A percentile compares a stretch with the other conserved stretches of the same genome.
These are phyloP conservation scores for Phytophthora podocarpi DNA, from an alignment of 352 stramenopile genomes.

Conservation along the genomic window DNA sequence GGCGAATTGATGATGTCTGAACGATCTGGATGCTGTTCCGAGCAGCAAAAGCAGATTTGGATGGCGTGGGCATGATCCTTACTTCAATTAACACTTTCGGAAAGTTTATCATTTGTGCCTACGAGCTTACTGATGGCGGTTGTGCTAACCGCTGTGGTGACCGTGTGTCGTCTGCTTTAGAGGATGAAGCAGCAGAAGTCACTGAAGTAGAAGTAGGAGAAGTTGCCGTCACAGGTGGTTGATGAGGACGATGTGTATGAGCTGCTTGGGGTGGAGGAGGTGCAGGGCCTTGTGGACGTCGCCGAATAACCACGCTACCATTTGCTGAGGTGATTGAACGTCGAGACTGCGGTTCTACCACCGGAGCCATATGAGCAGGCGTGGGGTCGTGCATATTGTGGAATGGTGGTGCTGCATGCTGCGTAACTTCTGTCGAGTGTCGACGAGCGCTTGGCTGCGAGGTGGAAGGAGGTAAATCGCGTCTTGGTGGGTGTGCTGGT, in stretches of 20 bases:
- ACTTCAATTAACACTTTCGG: too few relatives aligned
- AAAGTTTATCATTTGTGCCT: too few relatives aligned
- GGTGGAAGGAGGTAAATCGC: slow-evolving; percentile 19
- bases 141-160: slow-evolving; percentile 21
- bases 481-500: slow-evolving; percentile 24
- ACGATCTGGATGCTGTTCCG: too few relatives aligned
- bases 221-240: slow-evolving; percentile 5
- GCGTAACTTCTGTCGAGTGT: slow-evolving; percentile 16
- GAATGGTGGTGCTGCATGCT: background rate
- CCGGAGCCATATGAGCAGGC: slow-evolving; percentile 1
- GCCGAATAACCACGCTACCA: slow-evolving; percentile 26
- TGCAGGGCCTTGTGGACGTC: slow-evolving; percentile 17
- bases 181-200: background rate
- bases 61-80: too few relatives aligned
- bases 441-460: slow-evolving; percentile 14
- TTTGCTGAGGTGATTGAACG: slow-evolving; percentile 23
- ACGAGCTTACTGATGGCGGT: slow-evolving; percentile 9
- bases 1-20: too few relatives aligned
- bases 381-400: slow-evolving; percentile 8
- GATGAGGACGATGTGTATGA: slow-evolving; percentile 17
- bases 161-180: slow-evolving; percentile 38
- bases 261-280: background rate
- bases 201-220: background rate
- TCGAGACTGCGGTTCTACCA: slow-evolving; percentile 11
- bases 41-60: too few relatives aligned